Evolutionary conservation across 768 basidiomycete species (phyloP).

Genomic region (Lyophyllum shimeji): DNA sequence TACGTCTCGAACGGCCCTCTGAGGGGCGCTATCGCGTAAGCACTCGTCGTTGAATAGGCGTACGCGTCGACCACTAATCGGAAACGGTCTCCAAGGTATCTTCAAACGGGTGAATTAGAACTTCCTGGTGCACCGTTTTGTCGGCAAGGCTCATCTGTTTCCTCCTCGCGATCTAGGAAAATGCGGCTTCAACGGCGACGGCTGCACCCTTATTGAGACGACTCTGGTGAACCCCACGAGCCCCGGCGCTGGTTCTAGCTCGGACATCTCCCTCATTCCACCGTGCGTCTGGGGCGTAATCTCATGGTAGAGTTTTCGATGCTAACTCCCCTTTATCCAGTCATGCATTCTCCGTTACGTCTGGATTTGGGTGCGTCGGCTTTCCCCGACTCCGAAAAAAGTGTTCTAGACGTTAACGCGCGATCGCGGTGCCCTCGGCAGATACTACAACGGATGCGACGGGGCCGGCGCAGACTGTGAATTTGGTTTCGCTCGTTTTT

Average conservation of each 20-base stretch:
- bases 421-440: conserved; percentile 2
- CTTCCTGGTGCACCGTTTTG: neutral
- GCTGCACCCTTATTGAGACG: conserved; percentile 36
- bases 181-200: conserved; percentile 39
- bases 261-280: conserved; percentile 38
- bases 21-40: conserved; percentile 35
- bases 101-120: conserved; percentile 27
- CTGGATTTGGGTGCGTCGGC: conserved; percentile 35
- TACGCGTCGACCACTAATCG: neutral
- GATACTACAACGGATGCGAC: conserved; percentile 44
- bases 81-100: conserved; percentile 20
- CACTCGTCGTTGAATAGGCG: neutral
- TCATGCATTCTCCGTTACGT: conserved; percentile 37
- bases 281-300: conserved; percentile 29
- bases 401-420: neutral
- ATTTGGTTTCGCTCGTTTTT: conserved; percentile 3
- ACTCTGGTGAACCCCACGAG: conserved; percentile 32
- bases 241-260: conserved; percentile 31
- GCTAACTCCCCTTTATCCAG: conserved; percentile 21
- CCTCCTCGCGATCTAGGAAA: conserved; percentile 23
- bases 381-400: neutral
- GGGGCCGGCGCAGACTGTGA: conserved; percentile 43
- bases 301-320: conserved; percentile 6
- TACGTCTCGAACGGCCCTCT: conserved; percentile 28
- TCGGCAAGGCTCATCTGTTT: too few species aligned